These are phyloP conservation scores for Quercus rubra DNA, from an alignment of 306 rosid species.

Conservation along the genomic window DNA sequence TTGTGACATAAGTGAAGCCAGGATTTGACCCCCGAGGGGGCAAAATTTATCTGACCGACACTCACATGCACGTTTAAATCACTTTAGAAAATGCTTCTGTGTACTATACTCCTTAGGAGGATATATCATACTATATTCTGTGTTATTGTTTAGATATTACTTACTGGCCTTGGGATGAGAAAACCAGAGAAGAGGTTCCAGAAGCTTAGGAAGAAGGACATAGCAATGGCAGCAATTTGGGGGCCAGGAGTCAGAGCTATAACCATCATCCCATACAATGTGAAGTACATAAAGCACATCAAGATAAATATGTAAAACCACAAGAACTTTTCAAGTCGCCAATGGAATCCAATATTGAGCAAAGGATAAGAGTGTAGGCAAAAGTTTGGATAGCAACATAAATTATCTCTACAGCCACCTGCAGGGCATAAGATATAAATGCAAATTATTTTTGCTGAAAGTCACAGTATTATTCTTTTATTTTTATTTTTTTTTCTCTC, in stretches of 20 bases:
- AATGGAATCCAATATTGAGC: slow-evolving; percentile 49
- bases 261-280: slow-evolving; percentile 61
- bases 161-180: slow-evolving; percentile 40
- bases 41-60: too few relatives aligned
- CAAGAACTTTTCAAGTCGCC: slow-evolving; percentile 46
- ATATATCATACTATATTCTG: neutral
- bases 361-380: slow-evolving; percentile 41
- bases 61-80: neutral
- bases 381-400: slow-evolving; percentile 49
- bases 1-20: too few relatives aligned
- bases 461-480: neutral
- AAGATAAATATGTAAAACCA: slow-evolving; percentile 57
- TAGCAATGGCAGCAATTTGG: slow-evolving; percentile 46
- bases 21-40: too few relatives aligned
- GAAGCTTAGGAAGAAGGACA: slow-evolving; percentile 48
- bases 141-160: slow-evolving; percentile 5
- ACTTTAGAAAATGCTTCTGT: neutral
- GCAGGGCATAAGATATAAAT: slow-evolving; percentile 12
- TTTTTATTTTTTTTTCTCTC: neutral
- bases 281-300: slow-evolving; percentile 51
- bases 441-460: neutral
- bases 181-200: slow-evolving; percentile 66
- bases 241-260: slow-evolving; percentile 54
- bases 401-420: slow-evolving; percentile 54
- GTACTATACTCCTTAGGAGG: neutral